Conservation (phyloP, 352 stramenopile species). For the Phytophthora uliginosa region DNA sequence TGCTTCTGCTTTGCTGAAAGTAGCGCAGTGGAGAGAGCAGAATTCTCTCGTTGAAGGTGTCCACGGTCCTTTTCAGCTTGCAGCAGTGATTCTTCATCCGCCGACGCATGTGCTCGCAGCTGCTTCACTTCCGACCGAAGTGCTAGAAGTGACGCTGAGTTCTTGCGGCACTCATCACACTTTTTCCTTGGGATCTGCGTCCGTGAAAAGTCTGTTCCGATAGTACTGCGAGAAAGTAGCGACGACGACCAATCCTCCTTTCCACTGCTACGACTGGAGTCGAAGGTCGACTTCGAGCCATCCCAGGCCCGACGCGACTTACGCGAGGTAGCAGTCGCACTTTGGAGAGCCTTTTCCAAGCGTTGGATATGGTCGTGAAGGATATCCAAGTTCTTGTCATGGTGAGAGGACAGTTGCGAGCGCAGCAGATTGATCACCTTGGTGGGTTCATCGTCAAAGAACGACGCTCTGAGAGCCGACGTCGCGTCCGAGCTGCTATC, state of each 20-base stretch:
- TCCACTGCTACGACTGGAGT: conserved; percentile 48
- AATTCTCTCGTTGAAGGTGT: conserved; percentile 58
- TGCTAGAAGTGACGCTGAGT: conserved; percentile 39
- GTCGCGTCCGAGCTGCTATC: conserved; percentile 6
- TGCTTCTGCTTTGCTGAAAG: conserved; percentile 62
- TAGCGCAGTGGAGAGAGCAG: conserved; percentile 52
- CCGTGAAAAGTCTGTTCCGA: conserved; percentile 45
- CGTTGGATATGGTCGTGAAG: conserved; percentile 70
- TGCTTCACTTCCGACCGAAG: conserved; percentile 66
- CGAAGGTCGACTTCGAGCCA: conserved; percentile 47
- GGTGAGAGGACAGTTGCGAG: conserved; percentile 62
- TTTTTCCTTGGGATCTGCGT: conserved; percentile 33
- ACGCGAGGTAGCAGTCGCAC: conserved; percentile 13
- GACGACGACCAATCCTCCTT: conserved; percentile 39
- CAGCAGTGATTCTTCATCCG: conserved; percentile 59
- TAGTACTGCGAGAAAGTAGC: conserved; percentile 33
- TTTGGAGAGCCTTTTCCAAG: conserved; percentile 52
- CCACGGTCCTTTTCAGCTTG: conserved; percentile 51
- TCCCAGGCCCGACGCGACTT: conserved; percentile 30
- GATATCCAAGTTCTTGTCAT: conserved; percentile 60
- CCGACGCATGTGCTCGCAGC: conserved; percentile 43
- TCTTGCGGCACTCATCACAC: conserved; percentile 60
- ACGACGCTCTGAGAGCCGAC: conserved; percentile 3
- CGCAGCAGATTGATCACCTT: conserved; percentile 62
- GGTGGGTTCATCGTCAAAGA: conserved; percentile 48